Percentiles rank a stretch among this genome's conserved stretches.
These are phyloP conservation scores for Primulina huaijiensis DNA, from an alignment of 257 asterid genomes.

Conservation along the genomic window DNA sequence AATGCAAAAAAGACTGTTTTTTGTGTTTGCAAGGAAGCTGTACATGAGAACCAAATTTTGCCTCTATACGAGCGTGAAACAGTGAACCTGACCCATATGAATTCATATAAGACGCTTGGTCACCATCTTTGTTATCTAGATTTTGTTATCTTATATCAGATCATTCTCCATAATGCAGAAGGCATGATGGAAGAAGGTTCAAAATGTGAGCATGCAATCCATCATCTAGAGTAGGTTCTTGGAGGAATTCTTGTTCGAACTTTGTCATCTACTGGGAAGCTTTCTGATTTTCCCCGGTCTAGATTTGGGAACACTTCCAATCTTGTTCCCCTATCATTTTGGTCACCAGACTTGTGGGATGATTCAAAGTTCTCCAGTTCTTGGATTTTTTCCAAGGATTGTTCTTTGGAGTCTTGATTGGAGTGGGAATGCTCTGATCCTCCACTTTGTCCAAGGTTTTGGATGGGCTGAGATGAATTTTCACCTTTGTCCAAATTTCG, in stretches of 20 bases:
- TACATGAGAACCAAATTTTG: constrained; percentile 23
- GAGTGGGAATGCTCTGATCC: constrained; percentile 33
- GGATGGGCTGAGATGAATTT: constrained; percentile 32
- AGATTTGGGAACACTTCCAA: constrained; percentile 40
- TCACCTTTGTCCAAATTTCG: constrained; percentile 55
- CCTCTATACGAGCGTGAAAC: constrained; percentile 21
- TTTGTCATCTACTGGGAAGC: constrained; percentile 52
- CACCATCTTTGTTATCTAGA: constrained; percentile 13
- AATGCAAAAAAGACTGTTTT: neutral
- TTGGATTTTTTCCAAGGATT: constrained; percentile 34
- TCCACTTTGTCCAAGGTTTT: constrained; percentile 36
- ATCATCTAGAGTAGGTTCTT: constrained; percentile 58
- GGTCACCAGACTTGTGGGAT: constrained; percentile 21
- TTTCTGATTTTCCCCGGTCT: constrained; percentile 62
- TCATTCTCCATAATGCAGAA: constrained; percentile 16
- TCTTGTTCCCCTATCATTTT: constrained; percentile 37
- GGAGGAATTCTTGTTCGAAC: constrained; percentile 44
- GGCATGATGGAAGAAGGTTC: neutral
- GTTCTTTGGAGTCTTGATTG: constrained; percentile 38
- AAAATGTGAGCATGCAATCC: neutral
- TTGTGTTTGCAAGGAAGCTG: neutral
- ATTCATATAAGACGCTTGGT: constrained; percentile 18
- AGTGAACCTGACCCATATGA: constrained; percentile 2
- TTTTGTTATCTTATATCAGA: constrained; percentile 5
- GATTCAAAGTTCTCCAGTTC: constrained; percentile 28